Conservation (phyloP, 176 grass and related monocot genomes). For the Raddia distichophylla region DNA sequence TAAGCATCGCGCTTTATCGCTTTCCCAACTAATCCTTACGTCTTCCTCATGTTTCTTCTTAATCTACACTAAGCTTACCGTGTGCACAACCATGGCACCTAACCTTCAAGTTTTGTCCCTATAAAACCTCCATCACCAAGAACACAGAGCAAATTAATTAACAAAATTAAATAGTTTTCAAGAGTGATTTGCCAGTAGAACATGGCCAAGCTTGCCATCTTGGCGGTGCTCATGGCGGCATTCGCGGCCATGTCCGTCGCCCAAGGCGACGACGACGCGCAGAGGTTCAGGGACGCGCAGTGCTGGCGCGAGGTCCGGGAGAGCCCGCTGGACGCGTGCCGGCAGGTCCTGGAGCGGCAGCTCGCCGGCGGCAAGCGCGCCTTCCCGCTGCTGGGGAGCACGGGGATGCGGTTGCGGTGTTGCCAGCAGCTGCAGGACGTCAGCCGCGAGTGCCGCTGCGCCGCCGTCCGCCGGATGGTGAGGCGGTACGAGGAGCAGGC, state of each 20-base stretch:
- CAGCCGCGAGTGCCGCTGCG: slow-evolving; percentile 39
- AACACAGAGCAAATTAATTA: neutral
- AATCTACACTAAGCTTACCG: neutral
- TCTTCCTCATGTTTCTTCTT: slow-evolving; percentile 11
- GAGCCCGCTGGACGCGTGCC: slow-evolving; percentile 38
- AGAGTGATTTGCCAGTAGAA: neutral
- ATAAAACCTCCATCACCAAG: slow-evolving; percentile 32
- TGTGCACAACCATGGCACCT: slow-evolving; percentile 3
- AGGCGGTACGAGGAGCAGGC: slow-evolving; percentile 30
- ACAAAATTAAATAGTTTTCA: neutral
- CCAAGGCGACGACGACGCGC: neutral
- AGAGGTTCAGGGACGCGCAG: neutral
- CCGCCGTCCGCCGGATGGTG: slow-evolving; percentile 41
- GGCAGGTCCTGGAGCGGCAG: slow-evolving; percentile 29
- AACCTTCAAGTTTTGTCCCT: neutral
- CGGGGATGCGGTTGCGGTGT: slow-evolving; percentile 21
- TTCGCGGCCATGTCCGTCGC: neutral
- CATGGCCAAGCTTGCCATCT: slow-evolving; percentile 11
- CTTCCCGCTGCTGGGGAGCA: slow-evolving; percentile 4
- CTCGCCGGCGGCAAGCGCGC: neutral
- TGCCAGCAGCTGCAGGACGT: slow-evolving; percentile 52
- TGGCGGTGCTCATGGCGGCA: neutral
- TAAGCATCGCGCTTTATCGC: neutral
- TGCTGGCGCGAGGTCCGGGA: slow-evolving; percentile 45
- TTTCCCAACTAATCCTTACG: neutral